A percentile compares a stretch with the other conserved stretches of the same genome.
Conservation (phyloP, 257 asterid species). For the Striga asiatica region DNA sequence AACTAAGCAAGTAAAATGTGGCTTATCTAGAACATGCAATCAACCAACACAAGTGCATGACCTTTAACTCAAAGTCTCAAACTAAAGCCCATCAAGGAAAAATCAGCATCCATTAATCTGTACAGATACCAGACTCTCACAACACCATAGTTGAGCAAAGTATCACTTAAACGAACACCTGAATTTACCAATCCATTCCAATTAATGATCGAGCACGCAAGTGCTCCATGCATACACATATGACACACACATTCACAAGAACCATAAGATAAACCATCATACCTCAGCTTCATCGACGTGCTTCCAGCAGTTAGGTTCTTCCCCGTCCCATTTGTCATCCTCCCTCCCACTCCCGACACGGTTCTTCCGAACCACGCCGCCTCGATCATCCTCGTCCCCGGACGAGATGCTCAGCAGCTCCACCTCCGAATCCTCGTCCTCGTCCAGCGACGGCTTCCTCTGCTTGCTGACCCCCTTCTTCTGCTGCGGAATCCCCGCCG, state of each 20-base stretch:
- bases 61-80: neutral
- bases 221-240: neutral
- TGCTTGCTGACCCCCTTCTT: constrained; percentile 30
- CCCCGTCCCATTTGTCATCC: constrained; percentile 83
- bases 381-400: constrained; percentile 85
- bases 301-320: constrained; percentile 88
- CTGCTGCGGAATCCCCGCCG: constrained; percentile 28
- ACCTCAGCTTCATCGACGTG: constrained; percentile 92
- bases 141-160: constrained; percentile 1
- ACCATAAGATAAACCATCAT: neutral
- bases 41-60: constrained; percentile 1
- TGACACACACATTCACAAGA: neutral
- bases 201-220: constrained; percentile 2
- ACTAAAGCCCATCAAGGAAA: constrained; percentile 3
- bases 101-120: constrained; percentile 10
- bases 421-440: constrained; percentile 92
- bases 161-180: constrained; percentile 6
- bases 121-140: neutral
- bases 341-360: constrained; percentile 45
- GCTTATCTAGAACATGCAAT: neutral
- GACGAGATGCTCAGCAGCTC: constrained; percentile 97
- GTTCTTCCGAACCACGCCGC: constrained; percentile 33
- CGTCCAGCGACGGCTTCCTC: constrained; percentile 37
- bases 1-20: neutral
- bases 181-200: constrained; percentile 7